Evolutionary conservation across 805 yeast species (phyloP).

Genomic region (Saturnispora sanitii): DNA sequence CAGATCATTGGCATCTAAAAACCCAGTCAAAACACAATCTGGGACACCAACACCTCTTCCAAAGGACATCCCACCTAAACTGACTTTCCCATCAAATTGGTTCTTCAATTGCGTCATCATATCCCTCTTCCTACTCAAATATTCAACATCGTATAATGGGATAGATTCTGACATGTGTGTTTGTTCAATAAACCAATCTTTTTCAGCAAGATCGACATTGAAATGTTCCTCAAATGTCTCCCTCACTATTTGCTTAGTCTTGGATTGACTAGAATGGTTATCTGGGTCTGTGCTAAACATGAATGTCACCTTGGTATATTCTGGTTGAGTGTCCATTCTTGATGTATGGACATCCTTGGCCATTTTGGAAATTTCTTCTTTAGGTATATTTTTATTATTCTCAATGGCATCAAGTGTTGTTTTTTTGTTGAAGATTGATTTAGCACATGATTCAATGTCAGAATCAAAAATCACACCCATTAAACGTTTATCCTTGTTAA

Average conservation of each 20-base stretch:
- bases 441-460: constrained; percentile 54
- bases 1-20: constrained; percentile 40
- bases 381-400: neutral
- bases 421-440: constrained; percentile 17
- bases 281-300: constrained; percentile 56
- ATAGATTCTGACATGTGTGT: neutral
- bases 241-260: constrained; percentile 16
- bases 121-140: constrained; percentile 1
- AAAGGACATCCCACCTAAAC: constrained; percentile 71
- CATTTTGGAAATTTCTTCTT: constrained; percentile 11
- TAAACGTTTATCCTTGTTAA: constrained; percentile 36
- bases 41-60: constrained; percentile 85
- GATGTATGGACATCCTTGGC: constrained; percentile 15
- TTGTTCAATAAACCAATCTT: constrained; percentile 6
- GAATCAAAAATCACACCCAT: constrained; percentile 90
- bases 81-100: constrained; percentile 29
- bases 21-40: constrained; percentile 62
- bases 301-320: constrained; percentile 65
- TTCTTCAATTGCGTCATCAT: neutral
- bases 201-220: constrained; percentile 14
- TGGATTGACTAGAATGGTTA: constrained; percentile 18
- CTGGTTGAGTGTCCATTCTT: constrained; percentile 17
- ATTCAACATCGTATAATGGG: constrained; percentile 8
- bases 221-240: constrained; percentile 18
- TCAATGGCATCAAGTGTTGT: constrained; percentile 11